Evolutionary conservation across 306 rosid genomes (phyloP).

Genomic region (Parietaria judaica): DNA sequence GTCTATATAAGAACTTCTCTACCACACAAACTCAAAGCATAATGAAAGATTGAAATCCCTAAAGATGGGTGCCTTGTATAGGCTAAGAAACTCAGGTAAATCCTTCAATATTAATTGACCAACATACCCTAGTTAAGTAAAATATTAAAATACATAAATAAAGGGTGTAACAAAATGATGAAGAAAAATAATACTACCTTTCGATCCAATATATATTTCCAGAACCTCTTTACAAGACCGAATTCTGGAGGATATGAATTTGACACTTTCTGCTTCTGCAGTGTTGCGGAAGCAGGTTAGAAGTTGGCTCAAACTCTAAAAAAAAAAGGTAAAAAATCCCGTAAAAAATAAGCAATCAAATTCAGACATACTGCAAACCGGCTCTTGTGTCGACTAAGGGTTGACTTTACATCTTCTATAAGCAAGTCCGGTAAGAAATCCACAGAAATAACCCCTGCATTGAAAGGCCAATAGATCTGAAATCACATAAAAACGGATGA

Average conservation of each 20-base stretch:
- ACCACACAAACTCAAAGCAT: too few relatives aligned
- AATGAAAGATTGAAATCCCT: too few relatives aligned
- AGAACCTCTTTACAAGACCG: conserved; percentile 80
- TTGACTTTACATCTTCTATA: conserved; percentile 53
- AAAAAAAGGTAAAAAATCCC: background rate
- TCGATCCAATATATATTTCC: conserved; percentile 68
- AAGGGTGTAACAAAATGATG: too few relatives aligned
- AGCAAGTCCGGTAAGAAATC: conserved; percentile 77
- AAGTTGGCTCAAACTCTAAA: conserved; percentile 7
- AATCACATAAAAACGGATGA: background rate
- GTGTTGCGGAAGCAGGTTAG: conserved; percentile 19
- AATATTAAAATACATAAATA: too few relatives aligned
- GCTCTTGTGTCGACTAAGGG: conserved; percentile 58
- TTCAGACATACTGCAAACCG: conserved; percentile 49
- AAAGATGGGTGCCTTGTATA: too few relatives aligned
- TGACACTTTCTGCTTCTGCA: conserved; percentile 80
- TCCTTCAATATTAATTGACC: too few relatives aligned
- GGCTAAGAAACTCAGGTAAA: too few relatives aligned
- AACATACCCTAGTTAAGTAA: too few relatives aligned
- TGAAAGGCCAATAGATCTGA: conserved; percentile 25
- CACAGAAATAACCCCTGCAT: conserved; percentile 61
- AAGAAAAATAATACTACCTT: conserved; percentile 38
- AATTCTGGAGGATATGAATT: conserved; percentile 73
- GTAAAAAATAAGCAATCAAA: conserved; percentile 17
- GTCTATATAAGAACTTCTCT: too few relatives aligned